These are phyloP conservation scores for Solanum rostratum DNA, from an alignment of 257 asterid species.

Conservation along the genomic window DNA sequence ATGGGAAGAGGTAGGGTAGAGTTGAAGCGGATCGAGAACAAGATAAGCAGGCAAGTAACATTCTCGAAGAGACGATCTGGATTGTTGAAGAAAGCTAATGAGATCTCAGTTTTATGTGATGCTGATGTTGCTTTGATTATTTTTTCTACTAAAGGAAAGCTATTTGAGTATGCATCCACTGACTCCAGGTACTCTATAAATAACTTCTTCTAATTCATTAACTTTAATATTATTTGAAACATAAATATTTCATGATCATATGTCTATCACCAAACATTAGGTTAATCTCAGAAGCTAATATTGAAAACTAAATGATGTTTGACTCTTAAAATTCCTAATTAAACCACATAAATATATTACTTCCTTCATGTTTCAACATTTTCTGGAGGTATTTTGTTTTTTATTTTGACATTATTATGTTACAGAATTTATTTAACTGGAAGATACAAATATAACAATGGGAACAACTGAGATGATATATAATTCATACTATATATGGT, in stretches of 20 bases:
- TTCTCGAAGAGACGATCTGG: conserved; percentile 70
- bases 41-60: conserved; percentile 70
- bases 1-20: conserved; percentile 81
- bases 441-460: not conserved
- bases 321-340: not conserved
- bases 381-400: not conserved
- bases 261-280: no score
- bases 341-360: not conserved
- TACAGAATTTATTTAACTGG: not conserved
- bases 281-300: no score
- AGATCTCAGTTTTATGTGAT: conserved; percentile 75
- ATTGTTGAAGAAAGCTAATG: conserved; percentile 61
- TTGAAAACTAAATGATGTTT: not conserved
- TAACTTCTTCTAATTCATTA: not conserved
- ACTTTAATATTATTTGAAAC: no score
- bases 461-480: not conserved
- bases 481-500: not conserved
- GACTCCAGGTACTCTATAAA: conserved; percentile 27
- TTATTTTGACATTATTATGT: not conserved
- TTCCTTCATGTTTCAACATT: not conserved
- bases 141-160: conserved; percentile 61
- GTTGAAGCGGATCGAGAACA: conserved; percentile 68
- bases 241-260: no score
- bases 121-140: conserved; percentile 66
- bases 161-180: conserved; percentile 53